Conservation (phyloP, 1,284 basidiomycete species). For the Tylopilus sp. region DNA sequence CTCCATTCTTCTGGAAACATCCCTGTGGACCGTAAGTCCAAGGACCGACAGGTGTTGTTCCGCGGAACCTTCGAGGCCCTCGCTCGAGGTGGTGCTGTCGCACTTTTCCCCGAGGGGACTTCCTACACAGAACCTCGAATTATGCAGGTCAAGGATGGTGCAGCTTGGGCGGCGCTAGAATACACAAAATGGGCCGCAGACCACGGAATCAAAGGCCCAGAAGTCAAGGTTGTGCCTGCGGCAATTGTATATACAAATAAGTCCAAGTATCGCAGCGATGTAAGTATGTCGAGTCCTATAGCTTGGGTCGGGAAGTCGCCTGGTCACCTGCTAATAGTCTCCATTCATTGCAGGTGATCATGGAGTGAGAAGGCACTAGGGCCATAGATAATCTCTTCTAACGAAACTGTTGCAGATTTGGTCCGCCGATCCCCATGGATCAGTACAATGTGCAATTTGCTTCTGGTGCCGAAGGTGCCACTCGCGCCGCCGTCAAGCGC, state of each 20-base stretch:
- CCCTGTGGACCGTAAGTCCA: conserved; percentile 90
- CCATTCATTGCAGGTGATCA: conserved; percentile 50
- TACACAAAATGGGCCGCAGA: conserved; percentile 76
- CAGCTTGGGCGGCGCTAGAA: conserved; percentile 94
- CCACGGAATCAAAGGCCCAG: conserved; percentile 39
- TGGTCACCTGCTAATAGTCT: conserved; percentile 12
- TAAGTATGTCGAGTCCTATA: conserved; percentile 41
- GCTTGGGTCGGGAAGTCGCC: conserved; percentile 6
- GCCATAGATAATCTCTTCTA: conserved; percentile 13
- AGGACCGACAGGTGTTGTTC: conserved; percentile 88
- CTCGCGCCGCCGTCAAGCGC: conserved; percentile 81
- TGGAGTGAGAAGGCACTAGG: conserved; percentile 50
- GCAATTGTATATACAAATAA: conserved; percentile 95
- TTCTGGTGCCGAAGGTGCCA: conserved; percentile 59
- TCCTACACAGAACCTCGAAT: conserved; percentile 89
- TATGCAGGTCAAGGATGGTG: conserved; percentile 93
- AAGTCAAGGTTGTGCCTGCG: conserved; percentile 68
- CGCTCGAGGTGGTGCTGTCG: conserved; percentile 74
- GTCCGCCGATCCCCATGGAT: conserved; percentile 73
- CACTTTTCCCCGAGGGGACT: conserved; percentile 92
- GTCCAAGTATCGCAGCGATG: conserved; percentile 84
- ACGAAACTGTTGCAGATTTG: conserved; percentile 55
- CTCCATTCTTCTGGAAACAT: conserved; percentile 92
- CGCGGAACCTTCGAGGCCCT: conserved; percentile 87
- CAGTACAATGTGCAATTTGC: conserved; percentile 77